Evolutionary conservation across 306 rosid genomes (phyloP), one percentile per base, ranked within the genome.

Genomic region (Cicer judaicum): DNA sequence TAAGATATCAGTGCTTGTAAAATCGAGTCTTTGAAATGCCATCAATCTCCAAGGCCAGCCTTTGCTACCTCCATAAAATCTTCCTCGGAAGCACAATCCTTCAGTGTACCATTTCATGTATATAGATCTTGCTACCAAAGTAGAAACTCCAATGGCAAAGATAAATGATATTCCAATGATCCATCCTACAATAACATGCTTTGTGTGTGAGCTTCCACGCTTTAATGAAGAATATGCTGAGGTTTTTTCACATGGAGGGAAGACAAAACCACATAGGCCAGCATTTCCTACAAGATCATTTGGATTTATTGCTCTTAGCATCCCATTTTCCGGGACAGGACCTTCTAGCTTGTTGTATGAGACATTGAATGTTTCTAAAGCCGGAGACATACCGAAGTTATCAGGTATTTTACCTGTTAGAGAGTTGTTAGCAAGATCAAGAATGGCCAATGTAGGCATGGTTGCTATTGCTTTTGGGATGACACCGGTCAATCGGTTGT

Each of bases 1-100:
- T 69, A 94, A 78, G 79, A 94, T 90, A 76, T 94, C 98, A 19
- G 82, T 72, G 43, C 87, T 86, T 52, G 91, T 85, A 75, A 94
- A 94, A 73, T 84, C 79, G 47, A 94, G 96, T 87, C 98, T 90
- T 78, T 91, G 96, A 82, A 91, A 94, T 66, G 91, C 87, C 97
- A 91, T 87, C 83, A 94, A 76, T 85, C 96, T 83, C 98, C 97
- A 94, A 2, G 98, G 97, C 97, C 97, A 90, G 75, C 91, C 90
- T 67, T 96, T 92, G 46, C 81, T 78, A 70, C 92, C 89, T 84
- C 82, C 80, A 63, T 79, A 92, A 47, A 80, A 87, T 47, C 76
- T 79, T 76, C 82, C 89, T 62, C 72, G 75, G 10, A 90, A 84
- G 84, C 94, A 90, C 13, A 81, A 78, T 72, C 98, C 98, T 46